Evolutionary conservation across 1,284 basidiomycete genomes (phyloP).

Genomic region (Hemileia vastatrix): DNA sequence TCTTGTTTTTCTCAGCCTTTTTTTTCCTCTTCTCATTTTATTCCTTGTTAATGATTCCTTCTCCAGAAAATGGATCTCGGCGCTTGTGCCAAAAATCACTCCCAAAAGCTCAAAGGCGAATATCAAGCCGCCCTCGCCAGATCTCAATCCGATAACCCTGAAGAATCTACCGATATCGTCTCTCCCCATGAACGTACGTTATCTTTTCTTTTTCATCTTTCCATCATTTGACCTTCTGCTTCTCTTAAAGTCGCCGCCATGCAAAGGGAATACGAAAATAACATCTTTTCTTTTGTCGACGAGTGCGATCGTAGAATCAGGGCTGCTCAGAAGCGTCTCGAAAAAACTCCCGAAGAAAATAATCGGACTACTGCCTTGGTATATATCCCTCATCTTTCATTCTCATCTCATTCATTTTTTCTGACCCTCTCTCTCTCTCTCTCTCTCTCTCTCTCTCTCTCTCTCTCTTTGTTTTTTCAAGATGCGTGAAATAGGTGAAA

Average conservation of each 20-base stretch:
- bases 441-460: background rate
- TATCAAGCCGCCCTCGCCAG: slow-evolving; percentile 60
- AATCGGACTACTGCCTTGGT: slow-evolving; percentile 94
- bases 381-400: slow-evolving; percentile 31
- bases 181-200: slow-evolving; percentile 17
- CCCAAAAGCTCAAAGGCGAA: slow-evolving; percentile 84
- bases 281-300: slow-evolving; percentile 90
- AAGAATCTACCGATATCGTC: slow-evolving; percentile 16
- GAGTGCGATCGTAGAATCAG: slow-evolving; percentile 96
- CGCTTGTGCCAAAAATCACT: slow-evolving; percentile 92
- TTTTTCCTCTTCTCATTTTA: slow-evolving; percentile 8
- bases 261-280: slow-evolving; percentile 87
- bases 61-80: slow-evolving; percentile 98
- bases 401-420: background rate
- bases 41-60: slow-evolving; percentile 3
- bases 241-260: slow-evolving; percentile 54
- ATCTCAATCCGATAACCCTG: slow-evolving; percentile 21
- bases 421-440: background rate
- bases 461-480: slow-evolving; percentile 37
- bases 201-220: background rate
- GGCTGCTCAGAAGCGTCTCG: slow-evolving; percentile 81
- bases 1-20: background rate
- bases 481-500: slow-evolving; percentile 99
- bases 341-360: slow-evolving; percentile 99
- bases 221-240: background rate